Evolutionary conservation across 768 basidiomycete species (phyloP).

Genomic region (Tricholomella constricta): DNA sequence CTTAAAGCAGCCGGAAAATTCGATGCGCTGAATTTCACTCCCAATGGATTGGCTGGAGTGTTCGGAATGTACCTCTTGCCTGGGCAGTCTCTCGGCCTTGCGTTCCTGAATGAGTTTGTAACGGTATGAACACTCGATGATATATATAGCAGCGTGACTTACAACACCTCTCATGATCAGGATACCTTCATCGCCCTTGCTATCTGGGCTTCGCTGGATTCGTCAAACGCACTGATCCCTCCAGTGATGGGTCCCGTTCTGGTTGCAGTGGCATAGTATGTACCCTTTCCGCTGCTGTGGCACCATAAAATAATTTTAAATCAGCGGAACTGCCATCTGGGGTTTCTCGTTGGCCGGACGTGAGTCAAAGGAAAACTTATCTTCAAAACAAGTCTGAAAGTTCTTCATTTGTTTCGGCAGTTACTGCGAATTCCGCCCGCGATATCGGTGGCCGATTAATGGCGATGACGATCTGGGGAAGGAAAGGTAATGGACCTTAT

Average conservation of each 20-base stretch:
- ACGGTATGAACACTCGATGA: constrained; percentile 34
- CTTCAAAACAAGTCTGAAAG: neutral
- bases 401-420: constrained; percentile 25
- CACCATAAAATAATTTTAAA: neutral
- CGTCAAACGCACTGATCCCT: constrained; percentile 58
- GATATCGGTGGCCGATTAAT: constrained; percentile 68
- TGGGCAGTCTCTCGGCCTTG: constrained; percentile 44
- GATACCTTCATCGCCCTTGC: constrained; percentile 50
- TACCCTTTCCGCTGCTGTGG: constrained; percentile 3
- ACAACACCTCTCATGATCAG: constrained; percentile 25
- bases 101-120: constrained; percentile 59
- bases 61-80: constrained; percentile 52
- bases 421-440: constrained; percentile 68
- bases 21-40: constrained; percentile 33
- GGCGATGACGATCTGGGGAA: constrained; percentile 63
- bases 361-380: constrained; percentile 24
- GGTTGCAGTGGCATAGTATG: constrained; percentile 63
- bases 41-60: constrained; percentile 51
- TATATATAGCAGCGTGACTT: neutral
- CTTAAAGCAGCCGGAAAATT: constrained; percentile 26
- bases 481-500: constrained; percentile 30
- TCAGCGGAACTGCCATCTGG: constrained; percentile 62
- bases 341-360: constrained; percentile 54
- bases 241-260: constrained; percentile 53
- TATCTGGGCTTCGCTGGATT: constrained; percentile 57